These are phyloP conservation scores for Micractinium sp. DNA, from an alignment of 139 green algal species.

Conservation along the genomic window DNA sequence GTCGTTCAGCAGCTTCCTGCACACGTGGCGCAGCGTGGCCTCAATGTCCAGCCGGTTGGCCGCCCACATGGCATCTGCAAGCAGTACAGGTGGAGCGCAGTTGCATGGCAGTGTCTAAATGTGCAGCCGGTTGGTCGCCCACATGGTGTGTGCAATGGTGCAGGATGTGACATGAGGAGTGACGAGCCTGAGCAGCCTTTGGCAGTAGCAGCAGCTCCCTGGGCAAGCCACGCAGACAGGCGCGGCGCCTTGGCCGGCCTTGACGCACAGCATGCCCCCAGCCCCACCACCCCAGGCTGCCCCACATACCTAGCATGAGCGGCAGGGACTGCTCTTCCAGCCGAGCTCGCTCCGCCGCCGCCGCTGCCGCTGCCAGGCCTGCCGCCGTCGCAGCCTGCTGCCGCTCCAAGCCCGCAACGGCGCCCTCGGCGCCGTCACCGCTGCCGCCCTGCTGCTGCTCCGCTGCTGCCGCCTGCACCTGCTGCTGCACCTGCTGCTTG, in stretches of 20 bases:
- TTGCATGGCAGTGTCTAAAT: slow-evolving; percentile 60
- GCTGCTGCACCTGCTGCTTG: slow-evolving; percentile 11
- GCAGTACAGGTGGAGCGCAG: neutral
- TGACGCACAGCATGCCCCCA: neutral
- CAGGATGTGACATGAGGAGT: too few species aligned
- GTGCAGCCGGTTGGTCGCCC: slow-evolving; percentile 91
- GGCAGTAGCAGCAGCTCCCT: too few species aligned
- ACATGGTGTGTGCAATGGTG: slow-evolving; percentile 78
- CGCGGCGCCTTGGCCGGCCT: too few species aligned
- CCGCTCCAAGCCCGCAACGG: neutral
- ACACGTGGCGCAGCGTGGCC: slow-evolving; percentile 78
- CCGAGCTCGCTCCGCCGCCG: slow-evolving; percentile 34
- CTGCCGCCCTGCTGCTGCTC: slow-evolving; percentile 6
- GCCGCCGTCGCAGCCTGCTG: neutral
- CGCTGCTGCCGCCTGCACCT: neutral
- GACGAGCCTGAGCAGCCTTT: too few species aligned
- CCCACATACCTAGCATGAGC: slow-evolving; percentile 70
- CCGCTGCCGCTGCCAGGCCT: neutral
- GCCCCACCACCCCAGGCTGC: neutral
- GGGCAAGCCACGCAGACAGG: neutral
- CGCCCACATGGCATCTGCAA: slow-evolving; percentile 89
- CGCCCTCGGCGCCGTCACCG: neutral
- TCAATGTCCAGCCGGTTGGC: slow-evolving; percentile 93
- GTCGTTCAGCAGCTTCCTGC: slow-evolving; percentile 50
- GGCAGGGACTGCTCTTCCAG: slow-evolving; percentile 80